phyloP scores from a whole-genome alignment of 2,329 filamentous ascomycete species.

The Dendryphion nanum region DNA sequence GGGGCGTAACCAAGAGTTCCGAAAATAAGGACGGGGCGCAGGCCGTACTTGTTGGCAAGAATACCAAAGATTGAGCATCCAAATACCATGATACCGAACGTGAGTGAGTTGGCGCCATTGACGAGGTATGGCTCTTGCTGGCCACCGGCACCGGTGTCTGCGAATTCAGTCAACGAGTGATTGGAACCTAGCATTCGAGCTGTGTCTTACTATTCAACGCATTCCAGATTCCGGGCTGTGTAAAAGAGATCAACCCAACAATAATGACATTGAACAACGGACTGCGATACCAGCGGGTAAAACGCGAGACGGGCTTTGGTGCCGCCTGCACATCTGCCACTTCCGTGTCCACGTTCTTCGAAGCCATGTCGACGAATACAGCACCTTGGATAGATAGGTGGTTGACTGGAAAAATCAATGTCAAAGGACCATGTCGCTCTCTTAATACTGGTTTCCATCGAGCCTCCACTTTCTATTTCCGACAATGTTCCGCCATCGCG shows the following conservation, averaged over 20 bases:
- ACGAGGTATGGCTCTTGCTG: slow-evolving; percentile 38
- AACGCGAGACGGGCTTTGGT: slow-evolving; percentile 13
- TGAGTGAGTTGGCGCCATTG: slow-evolving; percentile 45
- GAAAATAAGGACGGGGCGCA: slow-evolving; percentile 33
- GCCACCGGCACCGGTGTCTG: slow-evolving; percentile 26
- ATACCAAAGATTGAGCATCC: slow-evolving; percentile 24
- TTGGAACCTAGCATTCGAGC: no score
- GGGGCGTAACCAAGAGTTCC: slow-evolving; percentile 31
- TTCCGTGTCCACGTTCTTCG: no score
- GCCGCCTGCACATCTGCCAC: not conserved
- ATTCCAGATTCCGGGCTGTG: slow-evolving; percentile 50
- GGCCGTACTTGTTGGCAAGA: slow-evolving; percentile 33
- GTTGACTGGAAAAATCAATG: no score
- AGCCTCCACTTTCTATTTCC: no score
- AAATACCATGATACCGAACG: slow-evolving; percentile 46
- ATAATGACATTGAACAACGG: slow-evolving; percentile 50
- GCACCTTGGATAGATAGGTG: no score
- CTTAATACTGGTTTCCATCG: no score
- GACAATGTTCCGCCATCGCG: no score
- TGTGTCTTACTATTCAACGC: slow-evolving; percentile 45
- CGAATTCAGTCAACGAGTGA: not conserved
- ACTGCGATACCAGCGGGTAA: slow-evolving; percentile 41
- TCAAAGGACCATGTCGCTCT: no score
- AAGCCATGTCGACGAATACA: no score
- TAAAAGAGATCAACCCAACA: slow-evolving; percentile 46